Percentiles rank a stretch among this genome's conserved stretches.
phyloP scores from a whole-genome alignment of 768 basidiomycete species.

The Termitomyces bulborhizus region DNA sequence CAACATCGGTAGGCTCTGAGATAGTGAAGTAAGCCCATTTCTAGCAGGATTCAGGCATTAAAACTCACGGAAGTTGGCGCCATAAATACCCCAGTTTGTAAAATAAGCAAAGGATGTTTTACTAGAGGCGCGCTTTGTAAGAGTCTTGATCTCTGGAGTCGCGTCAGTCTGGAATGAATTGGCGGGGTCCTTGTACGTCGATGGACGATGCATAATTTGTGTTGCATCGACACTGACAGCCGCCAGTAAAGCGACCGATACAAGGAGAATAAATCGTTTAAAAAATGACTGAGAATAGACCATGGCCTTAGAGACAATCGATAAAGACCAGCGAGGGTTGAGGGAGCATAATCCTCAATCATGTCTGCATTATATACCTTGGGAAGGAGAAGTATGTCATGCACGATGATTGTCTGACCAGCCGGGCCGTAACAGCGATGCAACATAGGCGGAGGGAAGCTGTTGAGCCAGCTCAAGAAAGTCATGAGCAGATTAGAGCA shows the following conservation, averaged over 20 bases:
- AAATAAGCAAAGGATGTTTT: slow-evolving; percentile 47
- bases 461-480: no score
- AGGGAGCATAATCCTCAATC: neutral
- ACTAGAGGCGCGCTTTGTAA: slow-evolving; percentile 32
- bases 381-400: slow-evolving; percentile 1
- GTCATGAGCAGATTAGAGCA: no score
- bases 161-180: slow-evolving; percentile 25
- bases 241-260: slow-evolving; percentile 15
- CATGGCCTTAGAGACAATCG: slow-evolving; percentile 3
- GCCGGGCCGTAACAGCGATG: no score
- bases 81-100: slow-evolving; percentile 63
- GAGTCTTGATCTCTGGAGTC: slow-evolving; percentile 29
- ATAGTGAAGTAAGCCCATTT: neutral
- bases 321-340: neutral
- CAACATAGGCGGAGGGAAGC: no score
- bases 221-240: slow-evolving; percentile 30
- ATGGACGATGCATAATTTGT: slow-evolving; percentile 49
- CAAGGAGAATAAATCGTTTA: slow-evolving; percentile 20
- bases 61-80: slow-evolving; percentile 52
- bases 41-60: neutral
- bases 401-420: neutral
- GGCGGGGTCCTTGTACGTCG: slow-evolving; percentile 34
- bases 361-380: slow-evolving; percentile 13
- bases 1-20: slow-evolving; percentile 61
- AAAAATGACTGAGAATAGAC: slow-evolving; percentile 13